phyloP scores from a whole-genome alignment of 2,329 filamentous ascomycete genomes.

The Podosphaera fusca region DNA sequence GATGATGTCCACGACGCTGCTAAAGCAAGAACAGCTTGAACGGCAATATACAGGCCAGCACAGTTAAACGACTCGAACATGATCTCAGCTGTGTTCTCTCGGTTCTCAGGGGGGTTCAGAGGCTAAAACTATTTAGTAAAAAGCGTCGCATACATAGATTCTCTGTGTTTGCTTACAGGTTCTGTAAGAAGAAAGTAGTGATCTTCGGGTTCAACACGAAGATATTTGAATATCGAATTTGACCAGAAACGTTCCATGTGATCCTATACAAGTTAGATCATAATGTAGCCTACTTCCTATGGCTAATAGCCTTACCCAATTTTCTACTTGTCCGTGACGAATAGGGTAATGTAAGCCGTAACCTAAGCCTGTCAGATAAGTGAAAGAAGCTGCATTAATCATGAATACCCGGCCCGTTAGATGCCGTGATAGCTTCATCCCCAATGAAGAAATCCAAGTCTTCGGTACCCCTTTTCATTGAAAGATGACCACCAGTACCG shows the following conservation, averaged over 20 bases:
- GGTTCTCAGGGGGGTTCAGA: slow-evolving; percentile 93
- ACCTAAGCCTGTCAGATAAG: slow-evolving; percentile 25
- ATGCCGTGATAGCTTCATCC: slow-evolving; percentile 73
- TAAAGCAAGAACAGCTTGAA: slow-evolving; percentile 87
- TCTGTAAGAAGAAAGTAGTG: slow-evolving; percentile 97
- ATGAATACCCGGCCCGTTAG: slow-evolving; percentile 52
- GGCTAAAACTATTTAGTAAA: slow-evolving; percentile 29
- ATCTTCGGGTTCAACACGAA: slow-evolving; percentile 92
- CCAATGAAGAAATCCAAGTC: slow-evolving; percentile 98
- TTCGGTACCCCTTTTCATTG: slow-evolving; percentile 83
- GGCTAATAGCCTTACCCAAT: slow-evolving; percentile 43
- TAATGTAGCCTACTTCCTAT: background rate
- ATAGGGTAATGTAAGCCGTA: slow-evolving; percentile 97
- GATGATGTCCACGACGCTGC: slow-evolving; percentile 97
- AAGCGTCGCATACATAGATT: background rate
- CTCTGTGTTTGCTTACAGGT: slow-evolving; percentile 39
- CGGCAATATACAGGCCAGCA: slow-evolving; percentile 93
- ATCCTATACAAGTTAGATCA: slow-evolving; percentile 32
- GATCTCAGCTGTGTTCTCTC: slow-evolving; percentile 96
- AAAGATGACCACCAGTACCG: slow-evolving; percentile 60
- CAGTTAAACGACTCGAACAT: slow-evolving; percentile 99
- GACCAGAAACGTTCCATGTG: slow-evolving; percentile 99
- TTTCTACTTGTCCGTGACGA: slow-evolving; percentile 92
- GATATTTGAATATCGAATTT: slow-evolving; percentile 99
- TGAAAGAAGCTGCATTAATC: background rate